These are phyloP conservation scores for Calonectria pseudoturangicola DNA, from an alignment of 2,329 filamentous ascomycete species.

Conservation along the genomic window DNA sequence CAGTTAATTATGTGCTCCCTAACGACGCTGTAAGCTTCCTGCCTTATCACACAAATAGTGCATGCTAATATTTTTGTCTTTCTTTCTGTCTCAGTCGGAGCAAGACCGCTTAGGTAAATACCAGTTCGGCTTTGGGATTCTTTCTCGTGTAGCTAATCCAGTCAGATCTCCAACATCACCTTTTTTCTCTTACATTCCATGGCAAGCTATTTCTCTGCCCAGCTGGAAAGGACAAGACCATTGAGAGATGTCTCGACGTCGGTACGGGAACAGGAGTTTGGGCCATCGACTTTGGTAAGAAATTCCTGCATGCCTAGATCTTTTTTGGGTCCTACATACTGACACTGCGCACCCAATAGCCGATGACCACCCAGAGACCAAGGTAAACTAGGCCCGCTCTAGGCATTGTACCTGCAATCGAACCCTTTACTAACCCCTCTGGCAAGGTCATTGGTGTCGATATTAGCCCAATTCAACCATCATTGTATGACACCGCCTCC, in stretches of 20 bases:
- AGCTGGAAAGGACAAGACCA: slow-evolving; percentile 43
- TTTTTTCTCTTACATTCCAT: slow-evolving; percentile 58
- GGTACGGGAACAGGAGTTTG: slow-evolving; percentile 70
- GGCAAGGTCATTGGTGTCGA: slow-evolving; percentile 62
- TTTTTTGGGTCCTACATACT: neutral
- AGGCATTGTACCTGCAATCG: too few species aligned
- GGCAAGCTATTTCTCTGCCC: slow-evolving; percentile 57
- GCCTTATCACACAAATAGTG: neutral
- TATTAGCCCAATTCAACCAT: slow-evolving; percentile 65
- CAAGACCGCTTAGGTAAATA: slow-evolving; percentile 57
- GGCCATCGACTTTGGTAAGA: slow-evolving; percentile 66
- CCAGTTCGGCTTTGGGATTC: neutral
- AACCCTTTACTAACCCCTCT: neutral
- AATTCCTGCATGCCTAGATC: neutral
- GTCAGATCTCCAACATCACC: slow-evolving; percentile 61
- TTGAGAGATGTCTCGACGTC: slow-evolving; percentile 63
- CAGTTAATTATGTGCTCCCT: slow-evolving; percentile 55
- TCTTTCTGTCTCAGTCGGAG: slow-evolving; percentile 48
- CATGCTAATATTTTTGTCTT: slow-evolving; percentile 39
- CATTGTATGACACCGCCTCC: slow-evolving; percentile 53
- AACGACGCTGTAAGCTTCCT: slow-evolving; percentile 54
- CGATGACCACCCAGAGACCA: slow-evolving; percentile 56
- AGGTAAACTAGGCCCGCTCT: slow-evolving; percentile 42
- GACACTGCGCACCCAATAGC: slow-evolving; percentile 44
- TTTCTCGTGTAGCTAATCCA: neutral